Base-by-base conservation (phyloP, 805 yeast genomes). In the Kuraishia piskuri region DNA sequence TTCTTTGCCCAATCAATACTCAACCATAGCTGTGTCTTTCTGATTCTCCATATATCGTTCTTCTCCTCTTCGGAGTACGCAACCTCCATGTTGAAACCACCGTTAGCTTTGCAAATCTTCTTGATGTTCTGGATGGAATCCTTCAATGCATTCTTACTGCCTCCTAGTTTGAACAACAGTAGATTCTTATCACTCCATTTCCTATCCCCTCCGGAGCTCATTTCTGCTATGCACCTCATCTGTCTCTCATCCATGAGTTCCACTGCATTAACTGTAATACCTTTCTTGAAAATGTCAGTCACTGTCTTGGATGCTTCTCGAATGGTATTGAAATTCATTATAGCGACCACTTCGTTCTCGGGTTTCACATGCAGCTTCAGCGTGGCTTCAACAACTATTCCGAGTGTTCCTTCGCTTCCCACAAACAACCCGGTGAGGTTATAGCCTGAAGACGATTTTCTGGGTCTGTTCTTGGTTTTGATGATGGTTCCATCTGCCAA, bases 331-430 rank as follows among this genome's bases (percentile, higher is more conserved):
- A 89, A 89, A 40, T 86, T 73, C 22, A 86, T 82, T 48, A 88
- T 77, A 4, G 86, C 83, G 25, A 89, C 88, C 52, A 80, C 77
- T 62, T 88, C 92, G 44, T 73, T 62, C 59, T 72, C 70, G 1
- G 92, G 92, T 55, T 76, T 78, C 19, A 83, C 86, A 58, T 84
- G 83, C 49, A 87, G 69, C 60, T 81, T 84, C 50, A 87, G 70
- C 0, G 92, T 86, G 2, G 88, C 88, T 59, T 87, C 91, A 2
- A 90, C 87, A 26, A 87, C 81, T 19, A 88, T 75, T 2, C 94
- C 95, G 53, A 88, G 66, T 0, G 95, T 87, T 7, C 95, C 94
- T 61, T 88, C 94, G 48, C 86, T 76, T 0, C 95, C 94, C 51
- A 84, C 72, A 62, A 87, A 85, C 55, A 87, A 66, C n/a, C 86